A percentile compares a stretch with the other conserved stretches of the same genome.
These are phyloP conservation scores for Yarrowia sp. DNA, from an alignment of 805 yeast species.

Conservation along the genomic window DNA sequence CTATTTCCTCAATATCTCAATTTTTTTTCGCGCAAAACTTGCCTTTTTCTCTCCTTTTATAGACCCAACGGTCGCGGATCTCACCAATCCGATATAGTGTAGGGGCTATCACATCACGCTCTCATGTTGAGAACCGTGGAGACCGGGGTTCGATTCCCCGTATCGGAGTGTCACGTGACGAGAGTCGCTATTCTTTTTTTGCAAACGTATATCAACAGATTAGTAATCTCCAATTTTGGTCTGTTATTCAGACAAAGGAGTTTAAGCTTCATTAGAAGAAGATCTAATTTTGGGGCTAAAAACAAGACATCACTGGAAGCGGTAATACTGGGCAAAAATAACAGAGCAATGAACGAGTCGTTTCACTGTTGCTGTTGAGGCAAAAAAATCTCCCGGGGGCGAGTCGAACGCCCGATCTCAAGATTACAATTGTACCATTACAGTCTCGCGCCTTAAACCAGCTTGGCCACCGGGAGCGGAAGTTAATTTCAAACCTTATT, in stretches of 20 bases:
- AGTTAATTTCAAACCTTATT: conserved; percentile 19
- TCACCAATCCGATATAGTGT: conserved; percentile 30
- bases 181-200: background rate
- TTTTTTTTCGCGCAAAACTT: too few species aligned
- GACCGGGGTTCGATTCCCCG: conserved; percentile 39
- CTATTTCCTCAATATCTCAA: too few species aligned
- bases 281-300: too few species aligned
- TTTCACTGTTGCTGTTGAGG: too few species aligned
- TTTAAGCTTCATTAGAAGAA: too few species aligned
- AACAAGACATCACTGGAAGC: too few species aligned
- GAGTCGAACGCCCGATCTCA: conserved; percentile 37
- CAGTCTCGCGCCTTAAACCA: conserved; percentile 37
- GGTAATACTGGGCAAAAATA: too few species aligned
- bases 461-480: conserved; percentile 34
- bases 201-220: too few species aligned
- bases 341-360: too few species aligned
- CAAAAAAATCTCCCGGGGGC: conserved; percentile 34
- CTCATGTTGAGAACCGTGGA: conserved; percentile 36
- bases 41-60: background rate
- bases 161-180: conserved; percentile 31
- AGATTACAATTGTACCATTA: conserved; percentile 25
- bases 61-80: conserved; percentile 1
- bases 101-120: conserved; percentile 39
- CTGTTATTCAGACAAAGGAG: too few species aligned
- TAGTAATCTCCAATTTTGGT: too few species aligned